Base-by-base conservation (phyloP, 768 basidiomycete genomes). In the Tricholoma terreum region DNA sequence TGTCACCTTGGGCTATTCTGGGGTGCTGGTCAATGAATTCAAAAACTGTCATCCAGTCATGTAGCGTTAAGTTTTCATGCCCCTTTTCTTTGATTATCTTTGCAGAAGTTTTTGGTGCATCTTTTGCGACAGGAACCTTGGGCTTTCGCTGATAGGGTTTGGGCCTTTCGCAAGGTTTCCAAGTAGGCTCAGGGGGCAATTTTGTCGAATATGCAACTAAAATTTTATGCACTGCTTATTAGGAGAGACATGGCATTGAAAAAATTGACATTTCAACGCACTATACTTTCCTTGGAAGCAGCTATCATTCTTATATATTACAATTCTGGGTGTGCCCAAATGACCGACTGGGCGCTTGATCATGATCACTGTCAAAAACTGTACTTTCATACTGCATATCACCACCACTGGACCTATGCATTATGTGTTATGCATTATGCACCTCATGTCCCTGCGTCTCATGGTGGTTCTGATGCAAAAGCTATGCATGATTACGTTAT, bases 1-100 rank as follows among this genome's bases (percentile, higher is more conserved):
- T 52, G 1, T 43, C 59, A 12, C 40, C 42, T 57, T 70, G 70
- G 2, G 58, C 43, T 43, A 67, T 35, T 21, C 35, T 4, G 7
- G 58, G 33, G 50, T 40, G 55, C 17, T 24, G 7, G 51, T 35
- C 19, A n/a, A 51, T 33, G 19, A 27, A 35, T 21, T 2, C 2
- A 50, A 31, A 54, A 14, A 54, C 52, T 31, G 43, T 45, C 43
- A 45, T 45, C 43, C 43, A 45, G 22, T 45, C 43, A 45, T 45
- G 43, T 11, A 45, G 43, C 1, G 43, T 45, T 5, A 45, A 24
- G 43, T 45, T 45, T 24, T 45, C 43, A 17, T 17, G n/a, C 43
- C 11, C 11, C 43, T 45, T 45, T 17, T 17, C 22, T 24, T 45
- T 17, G 22, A 45, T 11, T 17, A 11, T 17, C 43, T 17, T 45